A percentile compares a stretch with the other conserved stretches of the same genome.
Evolutionary conservation across 345 rosid species (phyloP).

Genomic region (Salix suchowensis): DNA sequence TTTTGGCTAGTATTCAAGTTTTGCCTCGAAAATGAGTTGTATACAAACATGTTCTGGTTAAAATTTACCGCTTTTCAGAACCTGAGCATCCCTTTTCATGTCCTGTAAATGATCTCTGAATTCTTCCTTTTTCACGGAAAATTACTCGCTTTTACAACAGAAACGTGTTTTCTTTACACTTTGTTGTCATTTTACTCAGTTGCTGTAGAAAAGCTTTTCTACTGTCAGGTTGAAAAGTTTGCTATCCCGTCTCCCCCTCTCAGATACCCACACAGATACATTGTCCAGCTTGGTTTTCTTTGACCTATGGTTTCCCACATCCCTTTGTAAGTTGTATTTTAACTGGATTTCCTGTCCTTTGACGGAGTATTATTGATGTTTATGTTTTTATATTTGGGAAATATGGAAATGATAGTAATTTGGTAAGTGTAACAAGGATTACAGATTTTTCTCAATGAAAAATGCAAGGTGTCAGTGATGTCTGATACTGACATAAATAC

Average conservation of each 20-base stretch:
- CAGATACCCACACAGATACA: neutral
- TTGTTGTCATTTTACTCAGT: constrained; percentile 9
- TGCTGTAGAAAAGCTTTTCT: neutral
- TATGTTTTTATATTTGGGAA: neutral
- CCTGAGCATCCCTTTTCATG: neutral
- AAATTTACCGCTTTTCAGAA: constrained; percentile 4
- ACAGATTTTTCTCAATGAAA: neutral
- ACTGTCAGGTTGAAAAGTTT: neutral
- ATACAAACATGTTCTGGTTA: constrained; percentile 15
- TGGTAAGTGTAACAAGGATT: neutral
- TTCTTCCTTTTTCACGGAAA: constrained; percentile 9
- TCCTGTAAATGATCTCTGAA: constrained; percentile 17
- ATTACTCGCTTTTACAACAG: constrained; percentile 3
- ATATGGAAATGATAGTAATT: neutral
- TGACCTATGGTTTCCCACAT: neutral
- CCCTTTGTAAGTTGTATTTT: neutral
- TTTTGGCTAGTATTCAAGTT: constrained; percentile 16
- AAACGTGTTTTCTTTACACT: constrained; percentile 2
- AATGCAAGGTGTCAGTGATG: neutral
- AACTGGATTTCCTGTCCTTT: neutral
- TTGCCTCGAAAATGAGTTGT: constrained; percentile 9
- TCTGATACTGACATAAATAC: neutral
- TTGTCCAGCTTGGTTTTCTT: neutral
- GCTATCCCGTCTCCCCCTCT: neutral
- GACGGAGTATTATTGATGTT: neutral